Percentiles rank a stretch among this genome's conserved stretches.
Conservation (phyloP, 2,329 filamentous ascomycete species). For the Zymoseptoria passerinii region DNA sequence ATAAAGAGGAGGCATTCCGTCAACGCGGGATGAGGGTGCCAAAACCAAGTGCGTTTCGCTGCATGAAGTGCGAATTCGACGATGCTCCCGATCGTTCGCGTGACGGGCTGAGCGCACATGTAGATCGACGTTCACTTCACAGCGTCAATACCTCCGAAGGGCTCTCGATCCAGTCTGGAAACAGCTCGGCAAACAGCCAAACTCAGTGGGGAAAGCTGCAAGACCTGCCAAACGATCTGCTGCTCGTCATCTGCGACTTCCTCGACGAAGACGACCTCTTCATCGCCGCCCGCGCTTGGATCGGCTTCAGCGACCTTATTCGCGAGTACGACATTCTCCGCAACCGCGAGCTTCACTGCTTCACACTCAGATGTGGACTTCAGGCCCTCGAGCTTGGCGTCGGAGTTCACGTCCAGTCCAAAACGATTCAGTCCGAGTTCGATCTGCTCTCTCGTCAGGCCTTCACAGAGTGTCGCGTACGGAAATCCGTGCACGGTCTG, state of each 20-base stretch:
- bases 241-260: slow-evolving; percentile 12
- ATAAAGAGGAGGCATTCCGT: neutral
- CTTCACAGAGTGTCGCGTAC: slow-evolving; percentile 8
- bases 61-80: slow-evolving; percentile 9
- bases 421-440: slow-evolving; percentile 17
- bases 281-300: slow-evolving; percentile 15
- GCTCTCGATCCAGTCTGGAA: neutral
- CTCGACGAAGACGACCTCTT: slow-evolving; percentile 16
- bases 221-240: slow-evolving; percentile 13
- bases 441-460: slow-evolving; percentile 17
- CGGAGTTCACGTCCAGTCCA: slow-evolving; percentile 9
- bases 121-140: neutral
- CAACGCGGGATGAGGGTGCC: too few species aligned
- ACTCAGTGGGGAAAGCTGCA: neutral
- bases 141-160: neutral
- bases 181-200: neutral
- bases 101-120: neutral
- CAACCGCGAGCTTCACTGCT: slow-evolving; percentile 19
- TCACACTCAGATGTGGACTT: slow-evolving; percentile 19
- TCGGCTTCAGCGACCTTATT: slow-evolving; percentile 14
- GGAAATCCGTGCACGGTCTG: slow-evolving; percentile 15
- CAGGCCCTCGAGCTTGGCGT: slow-evolving; percentile 14
- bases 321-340: slow-evolving; percentile 14
- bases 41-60: neutral
- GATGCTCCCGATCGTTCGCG: neutral